Conservation (phyloP, 805 yeast species). For the Hyphopichia homilentoma region DNA sequence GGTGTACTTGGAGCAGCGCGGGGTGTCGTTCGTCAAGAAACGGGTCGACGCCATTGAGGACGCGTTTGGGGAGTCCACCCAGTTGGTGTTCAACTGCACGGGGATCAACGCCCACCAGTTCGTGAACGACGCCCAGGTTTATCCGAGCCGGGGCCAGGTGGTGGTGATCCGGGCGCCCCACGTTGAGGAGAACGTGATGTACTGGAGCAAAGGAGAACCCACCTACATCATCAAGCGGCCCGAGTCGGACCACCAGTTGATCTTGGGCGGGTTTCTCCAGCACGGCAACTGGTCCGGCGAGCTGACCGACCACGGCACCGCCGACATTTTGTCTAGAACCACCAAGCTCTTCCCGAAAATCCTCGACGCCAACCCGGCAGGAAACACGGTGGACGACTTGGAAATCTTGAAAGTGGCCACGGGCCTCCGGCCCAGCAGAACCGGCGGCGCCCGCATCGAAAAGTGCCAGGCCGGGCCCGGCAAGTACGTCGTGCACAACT, state of each 20-base stretch:
- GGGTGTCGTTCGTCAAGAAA: conserved; percentile 49
- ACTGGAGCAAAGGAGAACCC: conserved; percentile 57
- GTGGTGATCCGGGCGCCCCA: conserved; percentile 71
- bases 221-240: conserved; percentile 77
- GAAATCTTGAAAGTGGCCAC: conserved; percentile 64
- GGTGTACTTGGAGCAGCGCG: conserved; percentile 39
- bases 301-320: conserved; percentile 53
- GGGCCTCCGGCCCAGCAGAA: conserved; percentile 73
- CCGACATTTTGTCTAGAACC: conserved; percentile 59
- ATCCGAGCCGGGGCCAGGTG: conserved; percentile 80
- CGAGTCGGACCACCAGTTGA: conserved; percentile 56
- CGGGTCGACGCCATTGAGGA: conserved; percentile 53
- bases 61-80: conserved; percentile 36
- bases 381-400: conserved; percentile 31
- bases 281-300: conserved; percentile 59
- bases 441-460: conserved; percentile 74
- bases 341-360: conserved; percentile 50
- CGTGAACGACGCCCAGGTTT: conserved; percentile 55
- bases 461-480: conserved; percentile 17
- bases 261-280: conserved; percentile 75
- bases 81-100: conserved; percentile 67
- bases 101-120: conserved; percentile 75
- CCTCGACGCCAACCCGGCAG: conserved; percentile 26
- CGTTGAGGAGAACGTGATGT: conserved; percentile 51
- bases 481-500: conserved; percentile 51